Conservation (phyloP, 352 stramenopile species). For the Saprolegnia parasitica region DNA sequence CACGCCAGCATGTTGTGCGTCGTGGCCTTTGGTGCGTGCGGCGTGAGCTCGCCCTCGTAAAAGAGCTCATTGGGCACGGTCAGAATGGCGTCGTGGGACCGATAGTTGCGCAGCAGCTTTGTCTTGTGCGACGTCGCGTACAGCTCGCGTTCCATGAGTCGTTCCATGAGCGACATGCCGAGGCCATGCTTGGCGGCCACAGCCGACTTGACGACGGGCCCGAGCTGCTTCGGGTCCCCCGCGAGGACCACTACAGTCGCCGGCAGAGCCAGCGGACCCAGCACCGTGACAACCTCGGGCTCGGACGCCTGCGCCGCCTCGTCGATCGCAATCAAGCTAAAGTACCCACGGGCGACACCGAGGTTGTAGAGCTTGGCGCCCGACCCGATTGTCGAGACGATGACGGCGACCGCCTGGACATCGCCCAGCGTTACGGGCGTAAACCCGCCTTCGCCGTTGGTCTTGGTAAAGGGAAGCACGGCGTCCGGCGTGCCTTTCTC, state of each 20-base stretch:
- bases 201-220: constrained; percentile 42
- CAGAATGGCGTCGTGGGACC: constrained; percentile 47
- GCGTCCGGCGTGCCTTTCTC: constrained; percentile 6
- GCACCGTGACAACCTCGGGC: constrained; percentile 36
- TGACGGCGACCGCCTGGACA: neutral
- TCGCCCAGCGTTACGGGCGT: neutral
- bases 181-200: constrained; percentile 39
- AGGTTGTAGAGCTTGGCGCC: constrained; percentile 27
- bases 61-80: constrained; percentile 54
- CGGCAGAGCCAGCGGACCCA: constrained; percentile 28
- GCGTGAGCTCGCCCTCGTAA: constrained; percentile 46
- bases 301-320: constrained; percentile 56
- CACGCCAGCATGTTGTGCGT: constrained; percentile 39
- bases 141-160: constrained; percentile 34
- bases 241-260: constrained; percentile 43
- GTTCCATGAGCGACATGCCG: constrained; percentile 45
- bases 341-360: constrained; percentile 32
- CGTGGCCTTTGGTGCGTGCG: constrained; percentile 34
- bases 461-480: constrained; percentile 17
- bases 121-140: constrained; percentile 36
- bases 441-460: constrained; percentile 12
- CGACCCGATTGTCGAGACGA: constrained; percentile 29
- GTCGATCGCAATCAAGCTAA: constrained; percentile 48
- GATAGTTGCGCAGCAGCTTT: constrained; percentile 57
- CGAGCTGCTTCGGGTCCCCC: constrained; percentile 64